These are phyloP conservation scores for Periconia macrospinosa DNA, from an alignment of 2,329 filamentous ascomycete genomes.

Conservation along the genomic window DNA sequence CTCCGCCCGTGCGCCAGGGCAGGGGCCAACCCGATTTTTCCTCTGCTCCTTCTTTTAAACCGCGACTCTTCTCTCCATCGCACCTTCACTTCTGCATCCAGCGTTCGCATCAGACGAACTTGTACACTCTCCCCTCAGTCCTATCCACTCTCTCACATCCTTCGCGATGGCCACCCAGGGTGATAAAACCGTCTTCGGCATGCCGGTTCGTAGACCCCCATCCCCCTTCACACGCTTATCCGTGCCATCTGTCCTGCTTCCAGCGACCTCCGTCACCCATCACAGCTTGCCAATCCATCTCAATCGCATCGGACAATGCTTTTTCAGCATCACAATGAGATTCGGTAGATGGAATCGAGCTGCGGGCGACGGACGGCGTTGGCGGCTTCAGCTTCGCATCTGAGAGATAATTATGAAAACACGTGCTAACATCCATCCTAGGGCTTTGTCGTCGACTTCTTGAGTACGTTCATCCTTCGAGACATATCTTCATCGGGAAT, in stretches of 20 bases:
- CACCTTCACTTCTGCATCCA: slow-evolving; percentile 1
- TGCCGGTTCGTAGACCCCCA: slow-evolving; percentile 42
- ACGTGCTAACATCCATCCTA: slow-evolving; percentile 46
- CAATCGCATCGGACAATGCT: slow-evolving; percentile 28
- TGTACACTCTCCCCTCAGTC: slow-evolving; percentile 20
- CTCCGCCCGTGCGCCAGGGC: background rate
- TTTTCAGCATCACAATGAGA: slow-evolving; percentile 17
- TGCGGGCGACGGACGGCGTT: slow-evolving; percentile 17
- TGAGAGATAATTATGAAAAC: slow-evolving; percentile 18
- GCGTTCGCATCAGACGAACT: slow-evolving; percentile 11
- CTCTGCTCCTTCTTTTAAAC: slow-evolving; percentile 1
- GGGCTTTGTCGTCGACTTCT: slow-evolving; percentile 97
- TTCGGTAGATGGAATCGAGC: slow-evolving; percentile 21
- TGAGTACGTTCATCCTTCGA: slow-evolving; percentile 73
- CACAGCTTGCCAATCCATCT: slow-evolving; percentile 25
- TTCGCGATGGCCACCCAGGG: slow-evolving; percentile 46
- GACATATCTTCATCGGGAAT: slow-evolving; percentile 17
- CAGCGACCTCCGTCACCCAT: slow-evolving; percentile 13
- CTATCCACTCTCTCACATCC: slow-evolving; percentile 36
- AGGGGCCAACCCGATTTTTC: background rate
- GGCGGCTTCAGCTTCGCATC: slow-evolving; percentile 15
- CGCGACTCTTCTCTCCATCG: slow-evolving; percentile 1
- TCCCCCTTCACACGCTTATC: slow-evolving; percentile 3
- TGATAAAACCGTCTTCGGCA: slow-evolving; percentile 59
- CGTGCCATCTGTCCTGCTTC: slow-evolving; percentile 20